These are phyloP conservation scores for Allium sativum DNA, from an alignment of 106 monocot genomes.

Conservation along the genomic window DNA sequence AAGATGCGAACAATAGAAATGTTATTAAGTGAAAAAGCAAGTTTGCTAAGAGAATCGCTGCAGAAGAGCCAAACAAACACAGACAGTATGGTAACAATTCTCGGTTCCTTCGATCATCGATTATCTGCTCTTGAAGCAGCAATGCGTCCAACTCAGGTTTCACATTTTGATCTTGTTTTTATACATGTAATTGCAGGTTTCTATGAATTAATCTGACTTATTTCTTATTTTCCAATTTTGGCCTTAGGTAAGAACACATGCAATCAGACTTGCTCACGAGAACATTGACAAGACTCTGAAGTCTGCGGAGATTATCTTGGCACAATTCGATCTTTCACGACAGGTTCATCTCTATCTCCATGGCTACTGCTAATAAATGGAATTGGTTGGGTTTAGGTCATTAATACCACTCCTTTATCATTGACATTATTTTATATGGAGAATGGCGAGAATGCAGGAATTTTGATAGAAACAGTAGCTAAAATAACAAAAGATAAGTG, in stretches of 20 bases:
- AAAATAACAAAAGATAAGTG: too few species aligned
- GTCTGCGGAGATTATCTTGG: conserved; percentile 39
- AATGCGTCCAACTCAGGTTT: conserved; percentile 61
- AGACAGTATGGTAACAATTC: conserved; percentile 29
- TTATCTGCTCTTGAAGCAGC: conserved; percentile 54
- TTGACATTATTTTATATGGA: too few species aligned
- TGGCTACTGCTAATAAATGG: too few species aligned
- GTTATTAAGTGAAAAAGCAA: conserved; percentile 30
- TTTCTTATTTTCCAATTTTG: not conserved
- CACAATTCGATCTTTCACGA: conserved; percentile 50
- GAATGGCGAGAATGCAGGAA: not conserved
- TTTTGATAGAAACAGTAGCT: not conserved
- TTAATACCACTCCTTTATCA: too few species aligned
- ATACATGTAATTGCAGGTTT: not conserved
- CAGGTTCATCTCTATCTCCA: conserved; percentile 22
- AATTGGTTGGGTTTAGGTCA: too few species aligned
- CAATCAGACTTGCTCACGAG: conserved; percentile 56
- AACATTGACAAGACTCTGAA: conserved; percentile 51
- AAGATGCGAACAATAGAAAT: conserved; percentile 21
- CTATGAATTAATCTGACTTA: not conserved
- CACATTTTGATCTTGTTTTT: not conserved
- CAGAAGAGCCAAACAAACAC: conserved; percentile 34
- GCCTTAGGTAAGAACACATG: conserved; percentile 50
- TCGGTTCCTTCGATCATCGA: conserved; percentile 56
- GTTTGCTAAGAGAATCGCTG: conserved; percentile 29